A percentile compares a stretch with the other conserved stretches of the same genome.
Conservation (phyloP, 371 early-diverging fungal genomes). For the Catenaria anguillulae region DNA sequence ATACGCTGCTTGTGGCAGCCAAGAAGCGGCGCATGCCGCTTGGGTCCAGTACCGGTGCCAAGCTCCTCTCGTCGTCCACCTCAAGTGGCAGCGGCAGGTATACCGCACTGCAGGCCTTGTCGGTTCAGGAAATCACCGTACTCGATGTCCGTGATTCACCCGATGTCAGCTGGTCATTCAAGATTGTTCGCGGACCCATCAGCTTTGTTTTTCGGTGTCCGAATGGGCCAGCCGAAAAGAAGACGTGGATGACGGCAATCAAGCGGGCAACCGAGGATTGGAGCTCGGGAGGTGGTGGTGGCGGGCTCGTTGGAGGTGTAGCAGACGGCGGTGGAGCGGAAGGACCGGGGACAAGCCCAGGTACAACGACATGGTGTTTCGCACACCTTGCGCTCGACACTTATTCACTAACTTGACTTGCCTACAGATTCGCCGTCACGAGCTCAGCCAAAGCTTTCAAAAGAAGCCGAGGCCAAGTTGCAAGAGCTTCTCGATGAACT, state of each 20-base stretch:
- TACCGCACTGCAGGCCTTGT: constrained; percentile 65
- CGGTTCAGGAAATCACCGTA: constrained; percentile 52
- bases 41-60: no score
- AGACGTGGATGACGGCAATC: constrained; percentile 45
- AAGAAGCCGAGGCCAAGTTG: constrained; percentile 20
- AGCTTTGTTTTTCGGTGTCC: constrained; percentile 49
- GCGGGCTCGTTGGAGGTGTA: background rate
- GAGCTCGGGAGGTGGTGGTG: constrained; percentile 17
- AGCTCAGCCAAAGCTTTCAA: background rate
- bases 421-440: background rate
- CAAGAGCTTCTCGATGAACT: constrained; percentile 62
- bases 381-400: no score
- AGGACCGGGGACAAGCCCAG: no score
- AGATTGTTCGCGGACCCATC: constrained; percentile 56
- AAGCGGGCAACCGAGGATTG: constrained; percentile 46
- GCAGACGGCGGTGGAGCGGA: no score
- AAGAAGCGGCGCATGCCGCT: constrained; percentile 54
- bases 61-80: no score
- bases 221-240: constrained; percentile 55
- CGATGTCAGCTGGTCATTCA: constrained; percentile 38
- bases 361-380: no score
- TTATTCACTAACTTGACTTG: no score
- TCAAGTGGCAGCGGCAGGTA: no score
- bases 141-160: constrained; percentile 62
- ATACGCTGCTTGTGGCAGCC: constrained; percentile 57